Evolutionary conservation across 2,329 filamentous ascomycete genomes (phyloP), one percentile per base, ranked within the genome.

Genomic region (Fusarium concolor): DNA sequence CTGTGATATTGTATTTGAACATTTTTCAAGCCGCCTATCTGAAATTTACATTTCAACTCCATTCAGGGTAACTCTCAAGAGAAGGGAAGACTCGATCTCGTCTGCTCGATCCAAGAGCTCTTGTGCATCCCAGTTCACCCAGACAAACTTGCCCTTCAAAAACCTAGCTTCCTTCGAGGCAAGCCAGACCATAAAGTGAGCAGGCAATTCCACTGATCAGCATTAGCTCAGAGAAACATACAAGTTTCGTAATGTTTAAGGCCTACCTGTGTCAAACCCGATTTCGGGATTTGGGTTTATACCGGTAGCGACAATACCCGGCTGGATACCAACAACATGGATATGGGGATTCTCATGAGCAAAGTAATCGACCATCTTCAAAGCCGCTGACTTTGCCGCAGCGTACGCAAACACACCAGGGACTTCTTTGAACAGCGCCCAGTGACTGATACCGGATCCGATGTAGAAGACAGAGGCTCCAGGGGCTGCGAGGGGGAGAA

Each of bases 231-330:
- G 2, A 8, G 2, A 20, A 2, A 12, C 0, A 37, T 2, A 15
- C 10, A 31, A 3, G 5, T 4, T 0, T 6, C 3, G 3, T 3
- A 1, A 6, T 7, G 2, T 6, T 2, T 0, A 1, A 6, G 10
- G 2, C 37, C 2, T 24, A 62, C 62, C 56, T 26, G 35, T 63
- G 11, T 67, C 62, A 0, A 39, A 61, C 0, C 39, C 62, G 2
- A 39, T 8, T 1, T 37, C 28, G 0, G 49, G 28, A 12, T 56
- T 28, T 2, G 62, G 62, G 18, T 67, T 67, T 2, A 81, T 78
- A 5, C 77, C 80, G 0, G 79, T 82, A 6, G 71, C 74, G 6
- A 83, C 70, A 2, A 80, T 72, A 1, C 82, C 82, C 2, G 82
- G 81, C 10, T 84, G 82, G 5, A 81, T 68, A 44, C 73, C 75